Evolutionary conservation across 2,329 filamentous ascomycete genomes (phyloP).

Genomic region (Huntiella savannae): DNA sequence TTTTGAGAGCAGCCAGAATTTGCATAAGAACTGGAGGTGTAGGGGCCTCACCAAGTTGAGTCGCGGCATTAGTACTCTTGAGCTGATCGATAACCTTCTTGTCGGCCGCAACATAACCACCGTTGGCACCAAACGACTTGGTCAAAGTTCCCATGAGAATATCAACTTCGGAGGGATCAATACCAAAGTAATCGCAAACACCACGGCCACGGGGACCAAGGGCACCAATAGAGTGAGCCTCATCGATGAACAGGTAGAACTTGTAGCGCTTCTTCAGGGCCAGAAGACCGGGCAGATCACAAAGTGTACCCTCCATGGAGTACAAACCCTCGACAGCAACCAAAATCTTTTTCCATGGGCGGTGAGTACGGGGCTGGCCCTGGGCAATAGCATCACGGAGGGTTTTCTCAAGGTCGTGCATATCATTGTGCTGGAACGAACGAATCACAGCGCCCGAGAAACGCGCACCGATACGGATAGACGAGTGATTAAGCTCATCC

Average conservation of each 20-base stretch:
- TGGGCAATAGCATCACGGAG: conserved; percentile 88
- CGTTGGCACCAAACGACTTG: conserved; percentile 96
- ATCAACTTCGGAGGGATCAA: conserved; percentile 74
- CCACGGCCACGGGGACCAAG: conserved; percentile 75
- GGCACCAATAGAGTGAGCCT: conserved; percentile 89
- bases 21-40: conserved; percentile 77
- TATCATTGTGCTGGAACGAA: conserved; percentile 97
- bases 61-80: conserved; percentile 65
- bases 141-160: conserved; percentile 97
- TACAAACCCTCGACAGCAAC: conserved; percentile 93
- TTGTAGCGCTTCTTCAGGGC: conserved; percentile 89
- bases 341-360: conserved; percentile 97
- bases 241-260: conserved; percentile 87
- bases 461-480: conserved; percentile 86
- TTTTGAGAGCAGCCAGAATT: conserved; percentile 67
- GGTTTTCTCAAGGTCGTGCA: conserved; percentile 65
- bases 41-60: conserved; percentile 72
- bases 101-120: conserved; percentile 81
- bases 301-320: conserved; percentile 99
- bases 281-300: conserved; percentile 80
- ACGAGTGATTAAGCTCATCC: conserved; percentile 94
- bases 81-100: conserved; percentile 88
- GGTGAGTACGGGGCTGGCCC: conserved; percentile 92
- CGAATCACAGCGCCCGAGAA: conserved; percentile 86
- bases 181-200: conserved; percentile 92